Evolutionary conservation across 2,329 filamentous ascomycete genomes (phyloP), one percentile per base, ranked within the genome.

Genomic region (Trichoderma sp.): DNA sequence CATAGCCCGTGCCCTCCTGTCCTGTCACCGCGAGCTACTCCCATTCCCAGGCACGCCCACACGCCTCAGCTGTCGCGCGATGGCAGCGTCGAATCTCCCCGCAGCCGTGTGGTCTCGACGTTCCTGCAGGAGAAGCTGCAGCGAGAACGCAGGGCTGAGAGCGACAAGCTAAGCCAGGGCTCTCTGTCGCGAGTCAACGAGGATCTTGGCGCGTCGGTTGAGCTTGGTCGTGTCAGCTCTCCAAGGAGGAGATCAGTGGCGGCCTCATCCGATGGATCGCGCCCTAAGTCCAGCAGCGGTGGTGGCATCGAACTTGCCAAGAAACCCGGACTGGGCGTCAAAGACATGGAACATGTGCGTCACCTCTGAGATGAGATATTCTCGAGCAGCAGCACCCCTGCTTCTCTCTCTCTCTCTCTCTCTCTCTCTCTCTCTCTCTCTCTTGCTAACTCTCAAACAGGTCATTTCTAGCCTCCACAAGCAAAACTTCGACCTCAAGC

Each of bases 401-500:
- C 19, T 42, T 45, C 4, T 5, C 9, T 45, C 56, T n/a, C 15
- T 25, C 6, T n/a, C 12, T 2, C 17, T 22, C 17, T 4, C 27
- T 48, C 22, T 9, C 54, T 8, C 12, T n/a, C n/a, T n/a, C 12
- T 2, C 17, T 22, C 17, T 4, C 27, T 48, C 22, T 9, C 54
- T 8, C 12, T n/a, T 22, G 13, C 10, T 60, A 68, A 72, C 65
- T 35, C 19, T 35, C 10, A 52, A 3, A 35, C 42, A 90, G 84
- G 86, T 89, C 64, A 79, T 92, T 63, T 90, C 90, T 5, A 89
- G 83, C 1, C 78, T 92, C 25, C 88, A 90, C 76, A 93, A 93
- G 75, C 87, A 92, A 78, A 93, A 92, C 73, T 93, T 92, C 72
- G 90, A 92, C 71, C 82, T 93, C 50, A 92, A 93, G 76, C 81